Base-by-base conservation (phyloP, 2,329 filamentous ascomycete species). In the Aspergillus cejpii region DNA sequence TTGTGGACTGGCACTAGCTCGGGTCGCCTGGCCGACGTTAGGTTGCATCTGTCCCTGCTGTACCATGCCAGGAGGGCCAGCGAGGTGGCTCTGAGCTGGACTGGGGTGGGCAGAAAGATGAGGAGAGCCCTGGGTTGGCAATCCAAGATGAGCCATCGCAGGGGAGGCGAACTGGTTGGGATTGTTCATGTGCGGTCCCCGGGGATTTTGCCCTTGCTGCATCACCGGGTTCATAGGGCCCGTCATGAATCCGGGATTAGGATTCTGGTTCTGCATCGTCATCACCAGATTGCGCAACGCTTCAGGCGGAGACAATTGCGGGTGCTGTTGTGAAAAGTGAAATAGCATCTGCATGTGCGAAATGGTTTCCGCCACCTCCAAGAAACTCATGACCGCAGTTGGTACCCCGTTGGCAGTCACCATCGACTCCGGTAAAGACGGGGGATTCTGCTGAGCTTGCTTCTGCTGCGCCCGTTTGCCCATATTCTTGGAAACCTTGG, bases 311-410 rank as follows among this genome's bases (percentile, higher is more conserved):
- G 72, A 71, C 43, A 80, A 58, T 15, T 73, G 69, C 3, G 70
- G 69, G 52, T 79, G 71, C 39, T 74, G 69, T 45, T 77, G 72
- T 19, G 76, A 76, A 52, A 74, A 78, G 39, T 72, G 69, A 66
- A 83, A 80, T 26, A 83, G 63, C 47, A 74, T 71, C 45, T 74
- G 74, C 81, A 84, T 84, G 52, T 77, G 72, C 43, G 77, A 80
- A 60, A 84, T 76, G 23, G 79, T 82, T 63, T 84, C 81, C 47
- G 77, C 78, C 49, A 83, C 74, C 74, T 84, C 81, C 49, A 84
- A 69, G 59, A 81, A 83, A 53, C 73, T 70, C 63, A 80, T 73
- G 41, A 84, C 73, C 34, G 71, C 68, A 33, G 68, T 67, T 5
- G 79, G 76, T 37, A 83, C 69, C 31, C 80, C 81, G 47, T 73